Evolutionary conservation across 805 yeast genomes (phyloP).

Genomic region (Brettanomyces custersianus): DNA sequence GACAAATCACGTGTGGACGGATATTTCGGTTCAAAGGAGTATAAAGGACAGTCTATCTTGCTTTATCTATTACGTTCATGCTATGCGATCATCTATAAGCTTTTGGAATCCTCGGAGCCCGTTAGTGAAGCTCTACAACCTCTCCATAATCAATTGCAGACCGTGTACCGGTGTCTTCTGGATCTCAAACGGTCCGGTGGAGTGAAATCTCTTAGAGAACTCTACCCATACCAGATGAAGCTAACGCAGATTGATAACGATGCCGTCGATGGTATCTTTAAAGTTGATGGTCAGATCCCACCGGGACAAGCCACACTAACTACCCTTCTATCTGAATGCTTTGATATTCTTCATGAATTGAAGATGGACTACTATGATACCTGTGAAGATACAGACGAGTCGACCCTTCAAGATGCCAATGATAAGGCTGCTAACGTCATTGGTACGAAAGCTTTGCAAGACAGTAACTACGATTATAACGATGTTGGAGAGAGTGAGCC

Average conservation of each 20-base stretch:
- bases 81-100: slow-evolving; percentile 81
- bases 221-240: slow-evolving; percentile 94
- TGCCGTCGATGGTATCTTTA: slow-evolving; percentile 86
- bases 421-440: slow-evolving; percentile 23
- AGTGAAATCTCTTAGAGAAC: slow-evolving; percentile 73
- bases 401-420: slow-evolving; percentile 18
- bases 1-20: slow-evolving; percentile 63
- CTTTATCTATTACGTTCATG: slow-evolving; percentile 82
- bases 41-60: slow-evolving; percentile 51
- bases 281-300: slow-evolving; percentile 81
- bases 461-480: slow-evolving; percentile 25
- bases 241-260: slow-evolving; percentile 81
- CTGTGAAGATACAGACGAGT: slow-evolving; percentile 19
- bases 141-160: slow-evolving; percentile 84
- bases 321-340: slow-evolving; percentile 87
- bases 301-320: slow-evolving; percentile 97
- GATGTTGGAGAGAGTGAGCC: too few species aligned
- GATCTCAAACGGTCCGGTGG: slow-evolving; percentile 94
- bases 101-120: slow-evolving; percentile 89
- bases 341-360: slow-evolving; percentile 86
- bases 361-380: slow-evolving; percentile 74
- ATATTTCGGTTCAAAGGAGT: slow-evolving; percentile 32
- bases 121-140: slow-evolving; percentile 92
- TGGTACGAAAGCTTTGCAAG: slow-evolving; percentile 29
- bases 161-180: slow-evolving; percentile 81